Conservation (phyloP, 768 basidiomycete genomes). For the Rhodotorula graminis region DNA sequence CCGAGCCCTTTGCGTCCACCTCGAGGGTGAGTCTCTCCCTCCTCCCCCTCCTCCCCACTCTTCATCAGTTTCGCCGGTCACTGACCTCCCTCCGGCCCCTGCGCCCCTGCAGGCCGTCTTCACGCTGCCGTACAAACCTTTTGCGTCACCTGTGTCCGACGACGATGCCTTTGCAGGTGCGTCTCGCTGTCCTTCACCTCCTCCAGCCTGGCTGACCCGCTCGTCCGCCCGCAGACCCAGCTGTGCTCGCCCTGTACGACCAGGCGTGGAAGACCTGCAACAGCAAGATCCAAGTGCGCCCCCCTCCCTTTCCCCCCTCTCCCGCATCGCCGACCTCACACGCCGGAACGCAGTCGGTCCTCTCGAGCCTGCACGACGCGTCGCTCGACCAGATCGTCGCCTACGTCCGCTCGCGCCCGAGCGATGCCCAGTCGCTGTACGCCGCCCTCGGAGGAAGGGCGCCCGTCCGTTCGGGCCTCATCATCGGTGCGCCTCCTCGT, state of each 20-base stretch:
- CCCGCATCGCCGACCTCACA: neutral
- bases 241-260: constrained; percentile 10
- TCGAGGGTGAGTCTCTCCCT: constrained; percentile 9
- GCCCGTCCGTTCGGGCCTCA: constrained; percentile 23
- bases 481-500: constrained; percentile 21
- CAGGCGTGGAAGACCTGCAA: constrained; percentile 10
- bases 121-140: constrained; percentile 26
- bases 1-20: constrained; percentile 29
- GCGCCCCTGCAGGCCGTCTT: constrained; percentile 17
- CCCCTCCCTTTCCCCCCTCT: neutral
- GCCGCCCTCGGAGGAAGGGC: neutral
- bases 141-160: neutral
- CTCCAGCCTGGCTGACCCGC: neutral
- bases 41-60: neutral
- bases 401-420: constrained; percentile 1
- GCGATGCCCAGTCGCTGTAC: neutral
- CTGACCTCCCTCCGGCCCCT: neutral
- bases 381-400: constrained; percentile 32
- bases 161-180: neutral
- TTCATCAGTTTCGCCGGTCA: neutral
- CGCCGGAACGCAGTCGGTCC: neutral
- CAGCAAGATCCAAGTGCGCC: constrained; percentile 14
- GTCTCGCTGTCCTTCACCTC: neutral
- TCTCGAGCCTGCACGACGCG: constrained; percentile 28
- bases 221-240: neutral